phyloP scores from a whole-genome alignment of 768 basidiomycete species.

The Antrodiella citrinella region DNA sequence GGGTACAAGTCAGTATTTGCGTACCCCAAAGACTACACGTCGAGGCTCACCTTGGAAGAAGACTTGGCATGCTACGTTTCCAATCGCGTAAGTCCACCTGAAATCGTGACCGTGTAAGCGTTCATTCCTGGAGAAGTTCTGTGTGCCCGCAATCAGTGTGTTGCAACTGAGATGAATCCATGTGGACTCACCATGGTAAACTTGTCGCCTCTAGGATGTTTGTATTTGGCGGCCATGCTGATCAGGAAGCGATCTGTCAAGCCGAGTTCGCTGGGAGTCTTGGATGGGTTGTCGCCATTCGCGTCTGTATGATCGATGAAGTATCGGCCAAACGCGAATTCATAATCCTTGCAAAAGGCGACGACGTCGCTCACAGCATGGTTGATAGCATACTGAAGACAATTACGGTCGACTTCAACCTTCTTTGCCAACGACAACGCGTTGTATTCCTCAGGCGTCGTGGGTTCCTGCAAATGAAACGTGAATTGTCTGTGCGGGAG shows the following conservation, averaged over 20 bases:
- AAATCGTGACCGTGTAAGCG: not conserved
- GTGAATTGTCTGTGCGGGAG: too few relatives aligned
- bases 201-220: not conserved
- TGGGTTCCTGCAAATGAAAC: too few relatives aligned
- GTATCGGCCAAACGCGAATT: not conserved
- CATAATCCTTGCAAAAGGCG: not conserved
- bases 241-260: not conserved
- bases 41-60: not conserved
- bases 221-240: not conserved
- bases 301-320: not conserved
- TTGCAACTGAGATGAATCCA: not conserved
- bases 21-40: too few relatives aligned
- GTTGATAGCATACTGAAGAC: not conserved
- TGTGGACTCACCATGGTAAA: not conserved
- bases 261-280: not conserved
- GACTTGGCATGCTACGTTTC: not conserved
- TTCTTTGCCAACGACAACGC: not conserved
- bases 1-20: too few relatives aligned
- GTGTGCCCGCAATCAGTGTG: too few relatives aligned
- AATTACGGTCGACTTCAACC: not conserved
- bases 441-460: not conserved
- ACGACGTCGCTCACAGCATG: not conserved
- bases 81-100: not conserved
- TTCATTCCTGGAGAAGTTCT: not conserved
- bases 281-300: not conserved